phyloP scores from a whole-genome alignment of 2,329 filamentous ascomycete genomes.

The Colletotrichum camelliae region DNA sequence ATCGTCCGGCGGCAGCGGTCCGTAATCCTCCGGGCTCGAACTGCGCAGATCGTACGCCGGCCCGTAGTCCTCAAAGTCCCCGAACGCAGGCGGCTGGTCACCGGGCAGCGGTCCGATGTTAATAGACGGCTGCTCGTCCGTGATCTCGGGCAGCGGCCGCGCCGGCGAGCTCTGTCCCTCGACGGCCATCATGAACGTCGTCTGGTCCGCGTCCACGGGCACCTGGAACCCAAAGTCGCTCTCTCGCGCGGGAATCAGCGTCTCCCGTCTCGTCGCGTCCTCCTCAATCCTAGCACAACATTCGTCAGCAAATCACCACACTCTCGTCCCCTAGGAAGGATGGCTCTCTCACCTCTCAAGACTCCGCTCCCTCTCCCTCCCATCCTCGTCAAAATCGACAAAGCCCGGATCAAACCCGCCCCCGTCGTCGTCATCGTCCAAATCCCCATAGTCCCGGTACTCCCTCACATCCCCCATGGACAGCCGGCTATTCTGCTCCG shows the following conservation, averaged over 20 bases:
- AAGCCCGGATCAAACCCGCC: constrained; percentile 55
- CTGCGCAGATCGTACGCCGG: constrained; percentile 11
- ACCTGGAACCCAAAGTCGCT: constrained; percentile 59
- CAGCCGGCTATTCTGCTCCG: constrained; percentile 50
- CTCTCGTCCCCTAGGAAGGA: not conserved
- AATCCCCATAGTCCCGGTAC: constrained; percentile 42
- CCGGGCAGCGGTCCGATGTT: not conserved
- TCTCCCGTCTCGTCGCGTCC: constrained; percentile 44
- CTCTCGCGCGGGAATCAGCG: constrained; percentile 41
- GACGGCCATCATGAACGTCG: constrained; percentile 53
- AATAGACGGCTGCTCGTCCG: constrained; percentile 21
- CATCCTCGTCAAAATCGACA: constrained; percentile 31
- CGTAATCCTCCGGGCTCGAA: constrained; percentile 45
- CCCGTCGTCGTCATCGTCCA: constrained; percentile 47
- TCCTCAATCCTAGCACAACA: constrained; percentile 34
- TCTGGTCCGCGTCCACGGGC: constrained; percentile 54
- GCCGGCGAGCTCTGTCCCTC: constrained; percentile 26
- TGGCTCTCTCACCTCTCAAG: constrained; percentile 45
- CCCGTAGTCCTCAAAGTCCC: not conserved
- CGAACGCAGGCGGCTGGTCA: constrained; percentile 23
- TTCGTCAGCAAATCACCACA: constrained; percentile 25
- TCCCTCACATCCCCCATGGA: constrained; percentile 64
- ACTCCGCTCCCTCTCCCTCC: constrained; percentile 43
- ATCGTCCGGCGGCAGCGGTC: constrained; percentile 37
- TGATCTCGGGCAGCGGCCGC: constrained; percentile 16